phyloP scores from a whole-genome alignment of 495 filamentous ascomycete species.

The Hypoxylon trugodes region DNA sequence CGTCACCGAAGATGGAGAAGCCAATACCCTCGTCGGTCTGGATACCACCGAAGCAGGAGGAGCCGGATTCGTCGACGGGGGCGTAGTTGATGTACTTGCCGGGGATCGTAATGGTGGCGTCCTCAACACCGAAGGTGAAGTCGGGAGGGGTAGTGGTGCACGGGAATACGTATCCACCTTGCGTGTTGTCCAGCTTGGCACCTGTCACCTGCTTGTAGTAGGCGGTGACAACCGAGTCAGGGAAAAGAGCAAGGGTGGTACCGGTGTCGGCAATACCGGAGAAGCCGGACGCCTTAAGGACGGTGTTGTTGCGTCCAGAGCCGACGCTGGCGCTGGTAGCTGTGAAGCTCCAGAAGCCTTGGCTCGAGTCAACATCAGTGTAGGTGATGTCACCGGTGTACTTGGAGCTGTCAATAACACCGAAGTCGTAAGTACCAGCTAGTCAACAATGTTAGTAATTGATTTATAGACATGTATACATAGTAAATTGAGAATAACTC shows the following conservation, averaged over 20 bases:
- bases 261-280: slow-evolving; percentile 69
- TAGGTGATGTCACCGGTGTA: slow-evolving; percentile 72
- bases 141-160: slow-evolving; percentile 68
- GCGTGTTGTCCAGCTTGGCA: slow-evolving; percentile 51
- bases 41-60: slow-evolving; percentile 67
- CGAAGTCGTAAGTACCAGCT: slow-evolving; percentile 76
- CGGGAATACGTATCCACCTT: slow-evolving; percentile 72
- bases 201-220: slow-evolving; percentile 69
- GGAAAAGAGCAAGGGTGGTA: slow-evolving; percentile 73
- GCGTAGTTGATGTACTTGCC: slow-evolving; percentile 65
- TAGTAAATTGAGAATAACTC: background rate
- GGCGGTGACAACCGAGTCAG: slow-evolving; percentile 57
- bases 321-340: slow-evolving; percentile 68
- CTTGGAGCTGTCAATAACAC: slow-evolving; percentile 68
- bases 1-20: slow-evolving; percentile 76
- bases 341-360: slow-evolving; percentile 77
- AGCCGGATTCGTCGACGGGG: slow-evolving; percentile 40
- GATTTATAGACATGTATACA: background rate
- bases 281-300: slow-evolving; percentile 46
- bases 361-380: slow-evolving; percentile 60
- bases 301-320: too few relatives aligned
- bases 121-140: slow-evolving; percentile 66
- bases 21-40: slow-evolving; percentile 67
- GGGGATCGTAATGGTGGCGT: slow-evolving; percentile 58
- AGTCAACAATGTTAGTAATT: slow-evolving; percentile 13